Evolutionary conservation across 129 eudicot genomes (phyloP).

Genomic region (Tagetes patula): DNA sequence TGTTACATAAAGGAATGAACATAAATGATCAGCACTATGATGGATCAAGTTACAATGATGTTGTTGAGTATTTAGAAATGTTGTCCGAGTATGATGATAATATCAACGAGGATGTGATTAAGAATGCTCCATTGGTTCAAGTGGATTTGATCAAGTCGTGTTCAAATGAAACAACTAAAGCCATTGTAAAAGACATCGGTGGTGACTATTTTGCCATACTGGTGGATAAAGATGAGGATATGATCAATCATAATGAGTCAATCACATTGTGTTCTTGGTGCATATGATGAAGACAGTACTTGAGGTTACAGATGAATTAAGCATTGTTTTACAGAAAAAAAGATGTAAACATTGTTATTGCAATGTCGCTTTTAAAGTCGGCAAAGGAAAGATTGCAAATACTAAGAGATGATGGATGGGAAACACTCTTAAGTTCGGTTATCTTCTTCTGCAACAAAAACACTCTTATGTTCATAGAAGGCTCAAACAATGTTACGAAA

Average conservation of each 20-base stretch:
- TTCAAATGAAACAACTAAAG: constrained; percentile 21
- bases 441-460: background rate
- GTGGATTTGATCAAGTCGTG: background rate
- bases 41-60: background rate
- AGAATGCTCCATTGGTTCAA: constrained; percentile 2
- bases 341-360: constrained; percentile 8
- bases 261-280: background rate
- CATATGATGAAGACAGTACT: constrained; percentile 17
- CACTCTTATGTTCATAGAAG: too few species aligned
- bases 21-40: background rate
- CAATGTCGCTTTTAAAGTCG: constrained; percentile 10
- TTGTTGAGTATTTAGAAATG: constrained; percentile 5
- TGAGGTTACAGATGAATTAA: constrained; percentile 17
- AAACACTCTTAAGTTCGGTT: background rate
- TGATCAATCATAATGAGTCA: too few species aligned
- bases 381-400: background rate
- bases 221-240: constrained; percentile 18
- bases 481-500: too few species aligned
- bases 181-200: constrained; percentile 10
- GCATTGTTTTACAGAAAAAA: constrained; percentile 11
- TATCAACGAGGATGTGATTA: background rate
- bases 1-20: constrained; percentile 2
- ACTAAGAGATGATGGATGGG: background rate
- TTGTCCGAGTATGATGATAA: background rate
- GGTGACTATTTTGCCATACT: constrained; percentile 16